Evolutionary conservation across 2,329 filamentous ascomycete genomes (phyloP), one percentile per base, ranked within the genome.

Genomic region (Neurospora crassa): DNA sequence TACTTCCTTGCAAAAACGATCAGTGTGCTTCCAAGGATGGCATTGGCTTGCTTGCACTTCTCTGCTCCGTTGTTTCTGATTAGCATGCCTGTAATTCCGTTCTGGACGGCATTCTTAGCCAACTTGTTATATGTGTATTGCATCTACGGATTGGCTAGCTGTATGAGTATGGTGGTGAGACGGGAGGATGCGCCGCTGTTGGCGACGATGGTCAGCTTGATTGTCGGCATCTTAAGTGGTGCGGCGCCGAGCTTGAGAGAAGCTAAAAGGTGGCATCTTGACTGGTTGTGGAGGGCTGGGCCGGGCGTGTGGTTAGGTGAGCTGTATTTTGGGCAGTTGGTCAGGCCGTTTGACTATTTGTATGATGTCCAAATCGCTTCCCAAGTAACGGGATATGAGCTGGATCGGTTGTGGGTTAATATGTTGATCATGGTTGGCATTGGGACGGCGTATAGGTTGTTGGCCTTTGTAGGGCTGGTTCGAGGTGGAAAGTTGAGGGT

Each of bases 71-170:
- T 88, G 16, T 80, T 84, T 45, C 74, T 87, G 1, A 81, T 88
- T 8, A 80, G 83, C 0, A 83, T 81, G 3, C 86, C 86, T 1
- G 79, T 84, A 29, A 86, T 88, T 20, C 76, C 77, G n/a, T 89
- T 83, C 79, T 76, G 78, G 29, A 77, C 81, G 11, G 84, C 84
- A 37, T 88, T 86, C 76, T 70, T 81, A 16, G 82, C 81, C 7
- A 88, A 88, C 71, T 75, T 88, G 67, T 72, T 84, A 11, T 89
- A 88, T 78, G 88, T 88, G 75, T 89, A 84, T 79, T 85, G 84
- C 75, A 85, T 89, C 69, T 89, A 88, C 76, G 86, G 87, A 0
- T 80, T 89, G 7, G 83, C 87, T 0, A 84, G 82, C 42, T 79
- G 81, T 40, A 77, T 88, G 18, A 85, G 83, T 71, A 87, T 89